Percentiles rank a stretch among this genome's conserved stretches.
These are phyloP conservation scores for Hymenoscyphus infarciens DNA, from an alignment of 2,329 filamentous ascomycete species.

Conservation along the genomic window DNA sequence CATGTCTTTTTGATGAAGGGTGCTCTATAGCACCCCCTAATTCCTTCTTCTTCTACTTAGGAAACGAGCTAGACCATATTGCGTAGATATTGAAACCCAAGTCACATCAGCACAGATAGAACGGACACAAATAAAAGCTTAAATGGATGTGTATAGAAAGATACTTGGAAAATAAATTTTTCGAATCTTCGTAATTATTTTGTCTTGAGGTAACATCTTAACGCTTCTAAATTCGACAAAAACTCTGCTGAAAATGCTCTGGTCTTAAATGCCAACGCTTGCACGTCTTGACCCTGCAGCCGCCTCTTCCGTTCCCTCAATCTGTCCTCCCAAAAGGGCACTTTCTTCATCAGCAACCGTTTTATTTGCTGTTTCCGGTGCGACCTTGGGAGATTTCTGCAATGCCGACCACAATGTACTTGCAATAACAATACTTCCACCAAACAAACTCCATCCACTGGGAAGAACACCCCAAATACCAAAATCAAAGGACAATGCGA, in stretches of 20 bases:
- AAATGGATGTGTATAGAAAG: too few relatives aligned
- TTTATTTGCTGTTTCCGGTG: background rate
- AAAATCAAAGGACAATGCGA: conserved; percentile 44
- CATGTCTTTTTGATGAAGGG: too few relatives aligned
- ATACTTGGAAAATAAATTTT: too few relatives aligned
- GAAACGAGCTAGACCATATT: too few relatives aligned
- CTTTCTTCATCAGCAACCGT: conserved; percentile 30
- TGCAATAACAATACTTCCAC: conserved; percentile 30
- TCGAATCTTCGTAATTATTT: background rate
- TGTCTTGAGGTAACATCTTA: background rate
- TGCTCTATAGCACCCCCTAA: too few relatives aligned
- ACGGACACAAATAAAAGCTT: too few relatives aligned
- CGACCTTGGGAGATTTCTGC: conserved; percentile 21
- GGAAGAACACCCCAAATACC: conserved; percentile 33
- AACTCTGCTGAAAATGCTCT: background rate
- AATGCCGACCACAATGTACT: conserved; percentile 34
- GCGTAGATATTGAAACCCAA: too few relatives aligned
- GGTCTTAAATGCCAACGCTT: conserved; percentile 15
- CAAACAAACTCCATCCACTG: conserved; percentile 29
- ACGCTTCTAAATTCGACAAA: background rate
- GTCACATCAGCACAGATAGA: too few relatives aligned
- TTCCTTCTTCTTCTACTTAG: too few relatives aligned
- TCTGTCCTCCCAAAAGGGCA: conserved; percentile 26
- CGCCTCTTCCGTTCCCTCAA: conserved; percentile 18
- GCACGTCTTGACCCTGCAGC: conserved; percentile 17